Base-by-base conservation (phyloP, 768 basidiomycete genomes). In the Leccinum rimulosum region DNA sequence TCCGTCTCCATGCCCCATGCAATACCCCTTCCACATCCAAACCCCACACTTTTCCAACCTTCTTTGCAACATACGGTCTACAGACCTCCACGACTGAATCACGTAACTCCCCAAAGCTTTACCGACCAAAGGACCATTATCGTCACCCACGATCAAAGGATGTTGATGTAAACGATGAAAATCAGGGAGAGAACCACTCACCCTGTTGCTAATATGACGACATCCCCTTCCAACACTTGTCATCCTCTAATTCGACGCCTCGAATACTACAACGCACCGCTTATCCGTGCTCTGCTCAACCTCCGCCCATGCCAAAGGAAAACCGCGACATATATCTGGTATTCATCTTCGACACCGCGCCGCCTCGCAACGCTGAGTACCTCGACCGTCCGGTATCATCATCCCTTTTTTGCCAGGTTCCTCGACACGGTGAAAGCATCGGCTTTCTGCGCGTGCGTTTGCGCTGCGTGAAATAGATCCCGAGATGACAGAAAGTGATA, bases 11-110 rank as follows among this genome's bases (percentile, higher is more conserved):
- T 12, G 66, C 67, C 0, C 82, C 82, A 19, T 79, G 74, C 27
- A 85, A 64, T 66, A 89, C 86, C 2, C 87, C 85, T 72, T 92
- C 85, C 40, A 75, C 71, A 68, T 87, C 79, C 57, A 90, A 64
- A 38, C 88, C 83, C 89, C 87, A 84, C 14, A 88, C 70, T n/a
- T 78, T 75, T 55, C 80, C 77, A 59, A 86, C 74, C 67, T 76
- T 74, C 40, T 74, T 62, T 1, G 73, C 76, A 9, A 83, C 67
- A 22, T 79, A 76, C 3, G 78, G 71, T 0, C 82, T 84, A 54
- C 82, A 79, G 6, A 87, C 69, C 19, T 72, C 66, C 55, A 68
- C 68, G 31, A 84, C 65, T 6, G 77, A 72, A 15, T 71, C 68
- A 19, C 71, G 73, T 5, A 79, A 64, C 62, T 82, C 78, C 8